A percentile compares a stretch with the other conserved stretches of the same genome.
Conservation (phyloP, 2,329 filamentous ascomycete genomes). For the Aspergillus tanneri region DNA sequence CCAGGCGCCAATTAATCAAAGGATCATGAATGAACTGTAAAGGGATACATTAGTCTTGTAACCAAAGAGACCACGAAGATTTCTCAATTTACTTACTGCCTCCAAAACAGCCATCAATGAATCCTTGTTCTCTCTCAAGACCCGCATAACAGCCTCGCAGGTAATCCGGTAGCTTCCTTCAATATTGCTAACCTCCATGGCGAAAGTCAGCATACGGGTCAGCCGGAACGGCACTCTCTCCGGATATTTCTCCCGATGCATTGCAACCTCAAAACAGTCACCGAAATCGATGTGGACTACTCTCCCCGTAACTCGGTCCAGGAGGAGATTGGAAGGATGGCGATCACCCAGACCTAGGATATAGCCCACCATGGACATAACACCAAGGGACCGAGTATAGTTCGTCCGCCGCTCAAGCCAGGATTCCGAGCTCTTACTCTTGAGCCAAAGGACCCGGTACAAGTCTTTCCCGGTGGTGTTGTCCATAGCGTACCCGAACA, state of each 20-base stretch:
- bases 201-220: conserved; percentile 98
- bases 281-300: conserved; percentile 99
- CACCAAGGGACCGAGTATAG: conserved; percentile 92
- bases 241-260: conserved; percentile 99
- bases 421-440: conserved; percentile 95
- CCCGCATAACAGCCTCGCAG: conserved; percentile 97
- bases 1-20: conserved; percentile 93
- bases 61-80: background rate
- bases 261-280: conserved; percentile 98
- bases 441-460: conserved; percentile 96
- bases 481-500: conserved; percentile 97
- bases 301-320: conserved; percentile 92
- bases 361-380: conserved; percentile 99
- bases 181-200: conserved; percentile 99
- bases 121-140: conserved; percentile 95
- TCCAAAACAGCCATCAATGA: conserved; percentile 97
- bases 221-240: conserved; percentile 96
- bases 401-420: conserved; percentile 99
- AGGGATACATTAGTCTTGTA: conserved; percentile 21
- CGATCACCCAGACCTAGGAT: conserved; percentile 95
- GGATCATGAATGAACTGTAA: conserved; percentile 95
- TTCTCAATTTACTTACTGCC: conserved; percentile 65
- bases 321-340: conserved; percentile 96
- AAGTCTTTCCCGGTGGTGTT: conserved; percentile 99
- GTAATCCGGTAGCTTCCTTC: conserved; percentile 98